Conservation (phyloP, 768 basidiomycete species). For the Pluteus cervinus region DNA sequence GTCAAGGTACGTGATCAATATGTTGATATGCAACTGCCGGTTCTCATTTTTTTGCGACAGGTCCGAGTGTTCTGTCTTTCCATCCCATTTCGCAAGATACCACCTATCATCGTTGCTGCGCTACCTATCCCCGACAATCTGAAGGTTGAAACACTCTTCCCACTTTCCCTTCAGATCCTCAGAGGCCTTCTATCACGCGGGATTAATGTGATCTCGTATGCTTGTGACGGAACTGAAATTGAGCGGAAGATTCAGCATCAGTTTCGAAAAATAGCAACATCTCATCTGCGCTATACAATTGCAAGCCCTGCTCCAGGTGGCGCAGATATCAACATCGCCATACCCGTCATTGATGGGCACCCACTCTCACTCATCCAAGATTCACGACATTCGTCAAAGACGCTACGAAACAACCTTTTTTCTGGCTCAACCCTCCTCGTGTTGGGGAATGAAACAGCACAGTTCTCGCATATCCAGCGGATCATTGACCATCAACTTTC, state of each 20-base stretch:
- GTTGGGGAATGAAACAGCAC: constrained; percentile 14
- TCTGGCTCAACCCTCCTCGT: constrained; percentile 22
- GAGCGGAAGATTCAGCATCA: constrained; percentile 21
- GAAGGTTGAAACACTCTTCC: constrained; percentile 13
- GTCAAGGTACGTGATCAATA: constrained; percentile 8
- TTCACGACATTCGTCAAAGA: constrained; percentile 26
- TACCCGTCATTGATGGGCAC: constrained; percentile 10
- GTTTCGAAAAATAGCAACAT: constrained; percentile 5
- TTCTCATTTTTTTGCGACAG: constrained; percentile 11
- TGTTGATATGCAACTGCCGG: not conserved
- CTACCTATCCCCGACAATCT: constrained; percentile 18
- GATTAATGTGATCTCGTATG: constrained; percentile 24
- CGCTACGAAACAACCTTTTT: constrained; percentile 23
- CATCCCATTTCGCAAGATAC: constrained; percentile 24
- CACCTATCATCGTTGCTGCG: constrained; percentile 28
- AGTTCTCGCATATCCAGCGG: constrained; percentile 14
- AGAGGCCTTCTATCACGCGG: constrained; percentile 15
- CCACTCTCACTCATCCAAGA: constrained; percentile 23
- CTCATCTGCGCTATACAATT: not conserved
- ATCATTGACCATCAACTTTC: constrained; percentile 12
- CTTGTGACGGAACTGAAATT: constrained; percentile 26
- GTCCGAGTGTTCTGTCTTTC: constrained; percentile 25
- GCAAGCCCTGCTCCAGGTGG: not conserved
- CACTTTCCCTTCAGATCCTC: constrained; percentile 10
- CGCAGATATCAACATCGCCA: too few species aligned